phyloP scores from a whole-genome alignment of 2,329 filamentous ascomycete genomes.

The Ophiosphaerella herpotricha region DNA sequence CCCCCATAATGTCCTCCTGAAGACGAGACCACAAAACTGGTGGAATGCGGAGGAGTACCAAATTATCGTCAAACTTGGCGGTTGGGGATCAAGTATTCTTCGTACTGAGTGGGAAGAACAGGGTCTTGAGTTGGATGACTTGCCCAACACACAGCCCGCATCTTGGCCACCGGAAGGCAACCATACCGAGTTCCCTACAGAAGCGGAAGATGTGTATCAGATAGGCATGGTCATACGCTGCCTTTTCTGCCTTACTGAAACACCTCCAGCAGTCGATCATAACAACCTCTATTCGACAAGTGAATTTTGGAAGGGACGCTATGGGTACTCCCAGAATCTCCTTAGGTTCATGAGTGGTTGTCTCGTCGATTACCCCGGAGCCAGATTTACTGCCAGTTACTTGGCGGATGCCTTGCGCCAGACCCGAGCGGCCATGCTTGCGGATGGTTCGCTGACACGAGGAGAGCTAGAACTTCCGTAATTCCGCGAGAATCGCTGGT shows the following conservation, averaged over 20 bases:
- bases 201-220: constrained; percentile 6
- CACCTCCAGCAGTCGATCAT: too few species aligned
- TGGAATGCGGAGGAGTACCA: background rate
- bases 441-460: too few species aligned
- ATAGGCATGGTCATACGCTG: background rate
- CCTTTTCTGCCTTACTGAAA: background rate
- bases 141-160: background rate
- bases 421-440: too few species aligned
- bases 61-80: background rate
- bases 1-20: background rate
- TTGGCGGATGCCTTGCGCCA: too few species aligned
- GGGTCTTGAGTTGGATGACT: background rate
- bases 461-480: background rate
- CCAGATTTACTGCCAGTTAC: too few species aligned
- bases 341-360: too few species aligned
- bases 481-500: too few species aligned
- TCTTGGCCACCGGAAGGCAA: background rate
- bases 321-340: too few species aligned
- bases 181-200: background rate
- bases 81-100: background rate
- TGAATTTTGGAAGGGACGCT: too few species aligned
- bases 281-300: too few species aligned
- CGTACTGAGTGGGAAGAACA: background rate
- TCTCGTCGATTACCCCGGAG: too few species aligned
- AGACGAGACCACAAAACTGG: background rate